A percentile compares a stretch with the other conserved stretches of the same genome.
Evolutionary conservation across 768 basidiomycete genomes (phyloP).

Genomic region (Leucogyrophana mollusca): DNA sequence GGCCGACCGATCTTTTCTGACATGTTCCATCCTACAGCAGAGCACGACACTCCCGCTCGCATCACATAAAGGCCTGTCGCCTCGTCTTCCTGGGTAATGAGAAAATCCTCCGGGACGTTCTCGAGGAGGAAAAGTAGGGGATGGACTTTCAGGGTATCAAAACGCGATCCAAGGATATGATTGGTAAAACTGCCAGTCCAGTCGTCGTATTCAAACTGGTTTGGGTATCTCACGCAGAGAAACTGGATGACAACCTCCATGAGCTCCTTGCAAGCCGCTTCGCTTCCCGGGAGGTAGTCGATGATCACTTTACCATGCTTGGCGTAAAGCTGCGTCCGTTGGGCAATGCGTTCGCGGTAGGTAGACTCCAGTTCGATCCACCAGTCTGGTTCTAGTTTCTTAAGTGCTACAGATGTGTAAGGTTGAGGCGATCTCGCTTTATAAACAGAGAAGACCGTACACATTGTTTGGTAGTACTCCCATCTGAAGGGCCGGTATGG

Average conservation of each 20-base stretch:
- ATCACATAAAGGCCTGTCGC: slow-evolving; percentile 43
- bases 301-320: slow-evolving; percentile 41
- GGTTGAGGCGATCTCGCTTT: not conserved
- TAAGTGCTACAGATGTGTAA: slow-evolving; percentile 35
- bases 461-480: slow-evolving; percentile 57
- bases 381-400: slow-evolving; percentile 50
- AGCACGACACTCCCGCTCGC: slow-evolving; percentile 45
- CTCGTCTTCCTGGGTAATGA: slow-evolving; percentile 40
- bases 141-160: slow-evolving; percentile 26
- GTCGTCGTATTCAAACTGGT: slow-evolving; percentile 41
- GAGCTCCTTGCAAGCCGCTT: slow-evolving; percentile 48
- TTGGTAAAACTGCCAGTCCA: slow-evolving; percentile 40
- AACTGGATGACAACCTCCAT: slow-evolving; percentile 58
- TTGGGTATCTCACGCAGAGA: slow-evolving; percentile 55
- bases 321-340: slow-evolving; percentile 39
- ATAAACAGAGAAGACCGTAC: slow-evolving; percentile 25
- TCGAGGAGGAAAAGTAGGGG: slow-evolving; percentile 47
- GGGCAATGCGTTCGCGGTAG: slow-evolving; percentile 41
- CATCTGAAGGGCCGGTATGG: slow-evolving; percentile 59
- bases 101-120: slow-evolving; percentile 52
- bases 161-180: slow-evolving; percentile 35
- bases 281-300: slow-evolving; percentile 47
- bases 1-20: slow-evolving; percentile 46
- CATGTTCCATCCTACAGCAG: slow-evolving; percentile 51
- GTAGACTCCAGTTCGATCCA: slow-evolving; percentile 59